Conservation (phyloP, 305 asterid genomes). For the Andrographis paniculata region DNA sequence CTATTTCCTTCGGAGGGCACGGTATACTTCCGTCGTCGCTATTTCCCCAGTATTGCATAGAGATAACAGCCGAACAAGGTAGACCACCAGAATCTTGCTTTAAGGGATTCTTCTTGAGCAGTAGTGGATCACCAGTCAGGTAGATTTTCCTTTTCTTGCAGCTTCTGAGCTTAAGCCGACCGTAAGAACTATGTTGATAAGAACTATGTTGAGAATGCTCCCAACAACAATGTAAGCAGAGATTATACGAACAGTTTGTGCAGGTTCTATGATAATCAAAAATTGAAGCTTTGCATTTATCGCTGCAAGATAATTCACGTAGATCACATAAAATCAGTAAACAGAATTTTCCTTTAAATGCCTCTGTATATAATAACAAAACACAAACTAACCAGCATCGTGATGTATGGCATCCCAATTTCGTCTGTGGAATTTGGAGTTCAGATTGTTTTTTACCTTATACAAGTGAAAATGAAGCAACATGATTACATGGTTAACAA, state of each 20-base stretch:
- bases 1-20: conserved; percentile 63
- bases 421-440: conserved; percentile 47
- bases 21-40: conserved; percentile 51
- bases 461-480: conserved; percentile 14
- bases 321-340: conserved; percentile 21
- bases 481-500: conserved; percentile 15
- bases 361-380: conserved; percentile 13
- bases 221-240: conserved; percentile 79
- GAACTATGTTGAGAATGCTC: conserved; percentile 54
- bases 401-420: conserved; percentile 26
- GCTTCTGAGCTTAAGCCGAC: conserved; percentile 27
- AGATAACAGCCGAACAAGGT: conserved; percentile 20
- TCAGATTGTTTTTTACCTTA: conserved; percentile 48
- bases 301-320: conserved; percentile 42
- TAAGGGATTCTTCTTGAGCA: conserved; percentile 23
- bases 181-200: conserved; percentile 24
- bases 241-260: conserved; percentile 63
- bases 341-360: conserved; percentile 11
- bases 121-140: conserved; percentile 33
- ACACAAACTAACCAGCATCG: conserved; percentile 54
- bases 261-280: conserved; percentile 91
- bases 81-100: conserved; percentile 29
- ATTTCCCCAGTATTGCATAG: conserved; percentile 36
- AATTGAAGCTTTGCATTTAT: conserved; percentile 62
- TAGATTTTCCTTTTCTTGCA: conserved; percentile 41